phyloP scores from a whole-genome alignment of 306 rosid genomes.

The Nissolia schottii region DNA sequence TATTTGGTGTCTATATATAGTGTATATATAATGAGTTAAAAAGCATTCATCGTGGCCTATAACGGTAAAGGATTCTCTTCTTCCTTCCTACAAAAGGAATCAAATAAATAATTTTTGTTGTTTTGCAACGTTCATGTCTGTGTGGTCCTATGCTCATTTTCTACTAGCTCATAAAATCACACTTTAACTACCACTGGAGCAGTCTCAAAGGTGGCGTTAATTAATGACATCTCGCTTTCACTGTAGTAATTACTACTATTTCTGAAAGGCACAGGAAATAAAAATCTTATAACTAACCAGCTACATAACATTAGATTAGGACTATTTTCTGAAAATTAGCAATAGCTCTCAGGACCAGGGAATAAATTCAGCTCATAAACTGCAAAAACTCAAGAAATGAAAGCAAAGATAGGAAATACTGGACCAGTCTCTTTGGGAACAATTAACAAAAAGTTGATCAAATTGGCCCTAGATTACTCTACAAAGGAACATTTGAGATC shows the following conservation, averaged over 20 bases:
- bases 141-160: too few relatives aligned
- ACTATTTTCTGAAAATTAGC: neutral
- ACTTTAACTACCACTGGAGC: constrained; percentile 8
- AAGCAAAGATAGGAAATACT: neutral
- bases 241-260: neutral
- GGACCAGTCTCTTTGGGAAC: neutral
- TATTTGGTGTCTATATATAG: too few relatives aligned
- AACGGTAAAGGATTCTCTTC: neutral
- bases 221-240: neutral
- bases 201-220: constrained; percentile 3
- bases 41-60: too few relatives aligned
- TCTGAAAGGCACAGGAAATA: neutral
- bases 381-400: neutral
- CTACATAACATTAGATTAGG: neutral
- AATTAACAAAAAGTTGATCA: neutral
- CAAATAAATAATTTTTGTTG: too few relatives aligned
- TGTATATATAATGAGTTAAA: too few relatives aligned
- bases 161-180: too few relatives aligned
- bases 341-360: neutral
- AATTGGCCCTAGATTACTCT: neutral
- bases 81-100: too few relatives aligned
- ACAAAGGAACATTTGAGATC: neutral
- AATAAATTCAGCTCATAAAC: neutral
- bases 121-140: constrained; percentile 2
- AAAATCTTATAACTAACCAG: neutral